Evolutionary conservation across 2,329 filamentous ascomycete genomes (phyloP), one percentile per base, ranked within the genome.

Genomic region (Fusarium equiseti): DNA sequence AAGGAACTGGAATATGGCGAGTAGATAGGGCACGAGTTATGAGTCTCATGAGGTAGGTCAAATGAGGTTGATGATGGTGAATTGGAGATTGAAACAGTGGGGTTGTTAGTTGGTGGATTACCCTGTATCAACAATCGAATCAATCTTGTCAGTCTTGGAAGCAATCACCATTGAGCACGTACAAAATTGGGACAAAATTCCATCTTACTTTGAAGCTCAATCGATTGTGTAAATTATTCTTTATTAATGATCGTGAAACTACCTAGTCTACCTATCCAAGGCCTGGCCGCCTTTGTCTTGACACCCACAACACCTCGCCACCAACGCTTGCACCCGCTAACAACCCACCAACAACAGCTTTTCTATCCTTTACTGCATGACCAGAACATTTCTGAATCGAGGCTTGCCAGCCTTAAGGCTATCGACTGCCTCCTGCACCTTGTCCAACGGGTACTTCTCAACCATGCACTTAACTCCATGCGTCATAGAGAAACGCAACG

Each of bases 391-490:
- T 35, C 84, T 77, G 72, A 86, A 86, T 5, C 84, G 77, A 22
- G 83, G 82, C 70, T 83, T 83, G 29, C 82, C 81, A 1, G 79
- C 79, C 5, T 73, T 20, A 49, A 84, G 77, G 61, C 77, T 78
- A 31, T 85, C 81, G 12, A 85, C 77, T 0, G 86, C 86, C 62
- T 83, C 78, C 20, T 82, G 77, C 1, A 81, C 82, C 40, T 88
- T 82, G 0, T 77, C 84, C 62, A 94, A 81, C 0, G 88, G 84
- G 75, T 88, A 93, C 73, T 83, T 89, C 83, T 93, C 87, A 29
- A 91, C 81, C 77, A 92, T 83, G 54, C 90, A 91, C 78, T 87
- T 86, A 69, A 94, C 85, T 7, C 83, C 83, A 71, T 92, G 89
- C 18, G 83, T 79, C 63, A 84, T 81, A 0, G 91, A 86, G 75